These are phyloP conservation scores for Haematococcus lacustris DNA, from an alignment of 139 green algal genomes.

Conservation along the genomic window DNA sequence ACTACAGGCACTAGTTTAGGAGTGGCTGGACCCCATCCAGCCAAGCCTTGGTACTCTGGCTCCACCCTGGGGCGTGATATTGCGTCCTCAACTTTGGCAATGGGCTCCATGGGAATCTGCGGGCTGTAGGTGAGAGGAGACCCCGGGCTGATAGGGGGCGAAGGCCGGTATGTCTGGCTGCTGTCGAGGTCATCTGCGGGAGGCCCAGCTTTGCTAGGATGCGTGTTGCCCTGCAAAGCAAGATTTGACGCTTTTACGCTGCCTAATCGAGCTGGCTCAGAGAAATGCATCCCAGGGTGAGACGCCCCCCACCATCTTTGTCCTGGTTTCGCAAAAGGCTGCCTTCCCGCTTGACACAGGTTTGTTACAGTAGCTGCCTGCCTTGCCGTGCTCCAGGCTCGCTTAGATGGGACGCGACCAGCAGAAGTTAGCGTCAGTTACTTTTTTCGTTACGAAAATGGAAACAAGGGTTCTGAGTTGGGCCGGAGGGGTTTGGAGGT, in stretches of 20 bases:
- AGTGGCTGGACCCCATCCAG: slow-evolving; percentile 66
- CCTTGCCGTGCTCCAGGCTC: background rate
- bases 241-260: background rate
- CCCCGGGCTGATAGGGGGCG: slow-evolving; percentile 51
- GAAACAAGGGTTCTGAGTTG: background rate
- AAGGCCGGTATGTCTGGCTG: slow-evolving; percentile 15
- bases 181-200: slow-evolving; percentile 11
- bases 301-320: background rate
- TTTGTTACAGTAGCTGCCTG: background rate
- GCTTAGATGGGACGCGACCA: background rate
- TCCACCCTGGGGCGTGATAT: slow-evolving; percentile 7
- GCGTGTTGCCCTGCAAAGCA: slow-evolving; percentile 52
- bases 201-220: slow-evolving; percentile 26
- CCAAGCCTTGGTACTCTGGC: slow-evolving; percentile 63
- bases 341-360: background rate
- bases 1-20: slow-evolving; percentile 80
- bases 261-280: background rate
- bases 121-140: slow-evolving; percentile 83
- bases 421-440: background rate
- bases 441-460: background rate
- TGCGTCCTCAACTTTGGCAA: slow-evolving; percentile 27
- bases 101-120: slow-evolving; percentile 64
- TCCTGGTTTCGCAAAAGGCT: background rate
- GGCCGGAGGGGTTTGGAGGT: background rate
- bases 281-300: background rate